Conservation (phyloP, 2,329 filamentous ascomycete genomes). For the Immersiporthe knoxdaviesiana region DNA sequence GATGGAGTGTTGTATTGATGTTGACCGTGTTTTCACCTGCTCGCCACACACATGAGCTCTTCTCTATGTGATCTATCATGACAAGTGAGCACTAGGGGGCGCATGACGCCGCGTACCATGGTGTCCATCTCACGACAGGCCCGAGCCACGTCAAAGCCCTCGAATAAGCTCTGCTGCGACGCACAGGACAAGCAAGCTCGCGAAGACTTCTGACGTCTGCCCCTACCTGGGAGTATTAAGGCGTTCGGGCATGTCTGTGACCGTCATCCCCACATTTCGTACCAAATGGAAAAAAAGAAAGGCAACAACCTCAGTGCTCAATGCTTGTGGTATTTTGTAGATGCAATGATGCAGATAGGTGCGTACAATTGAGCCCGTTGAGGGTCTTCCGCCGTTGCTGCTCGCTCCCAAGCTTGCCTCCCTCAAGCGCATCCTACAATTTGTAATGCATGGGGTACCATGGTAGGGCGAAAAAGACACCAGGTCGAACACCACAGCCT, state of each 20-base stretch:
- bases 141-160: neutral
- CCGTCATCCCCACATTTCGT: neutral
- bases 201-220: neutral
- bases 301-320: neutral
- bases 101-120: neutral
- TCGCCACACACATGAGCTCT: neutral
- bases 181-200: neutral
- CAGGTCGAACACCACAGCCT: neutral
- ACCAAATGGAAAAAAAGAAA: neutral
- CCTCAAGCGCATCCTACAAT: neutral
- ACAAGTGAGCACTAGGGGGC: neutral
- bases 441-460: neutral
- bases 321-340: neutral
- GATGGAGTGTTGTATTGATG: neutral
- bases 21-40: neutral
- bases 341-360: neutral
- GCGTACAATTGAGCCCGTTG: neutral
- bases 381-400: neutral
- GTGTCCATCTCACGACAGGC: neutral
- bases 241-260: neutral
- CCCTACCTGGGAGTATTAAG: neutral
- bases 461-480: neutral
- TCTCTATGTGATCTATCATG: neutral
- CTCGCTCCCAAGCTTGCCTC: constrained; percentile 9
- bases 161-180: neutral